A percentile compares a stretch with the other conserved stretches of the same genome.
Conservation (phyloP, 352 stramenopile species). For the Phytophthora boehmeriae region DNA sequence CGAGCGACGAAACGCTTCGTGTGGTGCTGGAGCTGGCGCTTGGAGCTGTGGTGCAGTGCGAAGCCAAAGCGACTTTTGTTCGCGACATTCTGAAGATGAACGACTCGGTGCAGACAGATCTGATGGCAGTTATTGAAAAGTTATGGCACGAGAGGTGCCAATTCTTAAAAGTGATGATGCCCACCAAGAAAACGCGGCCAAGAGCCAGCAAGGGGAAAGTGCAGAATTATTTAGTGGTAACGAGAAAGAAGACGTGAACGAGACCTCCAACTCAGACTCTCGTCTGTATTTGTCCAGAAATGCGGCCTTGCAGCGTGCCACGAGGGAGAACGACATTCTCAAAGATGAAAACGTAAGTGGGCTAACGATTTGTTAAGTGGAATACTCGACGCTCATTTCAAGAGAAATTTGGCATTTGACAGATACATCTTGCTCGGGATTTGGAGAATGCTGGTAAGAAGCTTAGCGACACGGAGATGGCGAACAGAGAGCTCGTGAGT, state of each 20-base stretch:
- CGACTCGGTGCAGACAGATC: constrained; percentile 58
- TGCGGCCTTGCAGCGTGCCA: constrained; percentile 47
- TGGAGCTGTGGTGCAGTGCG: constrained; percentile 60
- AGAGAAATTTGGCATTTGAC: no score
- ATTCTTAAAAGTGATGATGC: neutral
- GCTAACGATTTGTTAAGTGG: no score
- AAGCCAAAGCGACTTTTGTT: constrained; percentile 58
- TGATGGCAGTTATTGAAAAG: constrained; percentile 74
- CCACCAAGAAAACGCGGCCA: no score
- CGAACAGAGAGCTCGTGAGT: constrained; percentile 39
- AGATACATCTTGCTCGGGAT: constrained; percentile 51
- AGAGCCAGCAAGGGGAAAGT: constrained; percentile 1
- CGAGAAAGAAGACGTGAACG: constrained; percentile 4
- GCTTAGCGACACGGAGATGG: constrained; percentile 23
- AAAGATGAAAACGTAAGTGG: constrained; percentile 64
- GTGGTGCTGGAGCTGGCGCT: constrained; percentile 52
- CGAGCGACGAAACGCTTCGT: constrained; percentile 18
- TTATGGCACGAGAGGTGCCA: constrained; percentile 34
- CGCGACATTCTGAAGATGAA: constrained; percentile 72
- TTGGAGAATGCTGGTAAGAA: constrained; percentile 29
- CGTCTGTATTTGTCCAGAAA: constrained; percentile 56
- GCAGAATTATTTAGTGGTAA: constrained; percentile 1
- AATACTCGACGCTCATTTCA: no score
- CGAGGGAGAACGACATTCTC: constrained; percentile 63
- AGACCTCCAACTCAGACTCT: constrained; percentile 13